A percentile compares a stretch with the other conserved stretches of the same genome.
Conservation (phyloP, 2,329 filamentous ascomycete genomes). For the Alternaria incomplexa region DNA sequence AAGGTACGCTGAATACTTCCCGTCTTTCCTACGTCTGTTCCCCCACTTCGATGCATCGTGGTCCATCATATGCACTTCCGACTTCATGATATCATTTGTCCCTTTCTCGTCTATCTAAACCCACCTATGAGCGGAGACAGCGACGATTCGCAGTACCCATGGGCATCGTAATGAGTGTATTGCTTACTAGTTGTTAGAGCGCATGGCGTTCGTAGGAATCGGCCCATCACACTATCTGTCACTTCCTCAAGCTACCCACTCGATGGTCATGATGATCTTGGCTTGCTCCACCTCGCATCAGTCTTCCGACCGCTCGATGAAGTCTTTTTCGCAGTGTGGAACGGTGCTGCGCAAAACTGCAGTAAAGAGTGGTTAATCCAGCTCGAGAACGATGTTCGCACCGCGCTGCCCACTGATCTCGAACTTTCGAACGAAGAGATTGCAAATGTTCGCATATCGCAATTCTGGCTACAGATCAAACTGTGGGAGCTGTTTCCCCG, state of each 20-base stretch:
- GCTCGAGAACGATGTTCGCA: conserved; percentile 68
- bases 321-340: conserved; percentile 68
- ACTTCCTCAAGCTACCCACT: conserved; percentile 70
- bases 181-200: conserved; percentile 54
- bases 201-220: conserved; percentile 73
- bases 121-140: not conserved
- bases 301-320: conserved; percentile 73
- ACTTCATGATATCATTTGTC: not conserved
- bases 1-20: conserved; percentile 14
- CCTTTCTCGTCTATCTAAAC: not conserved
- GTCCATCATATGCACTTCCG: not conserved
- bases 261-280: conserved; percentile 61
- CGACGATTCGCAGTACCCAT: not conserved
- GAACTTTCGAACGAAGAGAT: conserved; percentile 60
- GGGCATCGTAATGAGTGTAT: not conserved
- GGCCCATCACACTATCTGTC: conserved; percentile 72
- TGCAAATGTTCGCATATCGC: conserved; percentile 63
- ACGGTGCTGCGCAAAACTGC: conserved; percentile 66
- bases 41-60: not conserved
- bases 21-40: not conserved
- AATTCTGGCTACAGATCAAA: conserved; percentile 70
- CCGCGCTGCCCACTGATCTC: conserved; percentile 60
- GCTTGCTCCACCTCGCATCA: conserved; percentile 63
- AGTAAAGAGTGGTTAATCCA: conserved; percentile 62
- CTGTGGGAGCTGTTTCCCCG: conserved; percentile 67